phyloP scores from a whole-genome alignment of 495 filamentous ascomycete genomes.

The Hapsidospora chrysogenum region DNA sequence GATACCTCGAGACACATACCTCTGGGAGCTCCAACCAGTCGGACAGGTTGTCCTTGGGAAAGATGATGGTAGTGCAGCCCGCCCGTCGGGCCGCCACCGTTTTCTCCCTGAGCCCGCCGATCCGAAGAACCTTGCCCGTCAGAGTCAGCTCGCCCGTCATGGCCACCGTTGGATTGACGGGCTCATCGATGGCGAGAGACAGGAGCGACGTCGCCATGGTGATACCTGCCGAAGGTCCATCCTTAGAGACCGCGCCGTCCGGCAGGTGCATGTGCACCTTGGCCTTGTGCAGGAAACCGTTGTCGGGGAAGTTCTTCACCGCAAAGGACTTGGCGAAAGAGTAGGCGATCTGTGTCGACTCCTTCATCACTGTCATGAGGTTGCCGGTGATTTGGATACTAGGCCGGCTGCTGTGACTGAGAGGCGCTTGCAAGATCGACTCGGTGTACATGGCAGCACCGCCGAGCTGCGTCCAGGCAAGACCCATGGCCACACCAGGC shows the following conservation, averaged over 20 bases:
- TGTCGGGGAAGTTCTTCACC: conserved; percentile 68
- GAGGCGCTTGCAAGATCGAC: conserved; percentile 75
- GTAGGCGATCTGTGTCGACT: conserved; percentile 87
- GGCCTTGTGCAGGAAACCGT: conserved; percentile 92
- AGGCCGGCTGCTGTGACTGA: conserved; percentile 53
- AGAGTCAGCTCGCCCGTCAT: conserved; percentile 99
- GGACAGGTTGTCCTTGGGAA: conserved; percentile 83
- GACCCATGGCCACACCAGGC: conserved; percentile 95
- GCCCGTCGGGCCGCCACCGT: conserved; percentile 93
- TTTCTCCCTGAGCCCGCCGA: conserved; percentile 94
- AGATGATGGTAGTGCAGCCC: conserved; percentile 88
- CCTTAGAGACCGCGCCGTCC: conserved; percentile 92
- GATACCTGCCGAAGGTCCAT: conserved; percentile 88
- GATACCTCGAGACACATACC: conserved; percentile 35
- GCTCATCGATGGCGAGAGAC: conserved; percentile 60
- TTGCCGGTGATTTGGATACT: conserved; percentile 85
- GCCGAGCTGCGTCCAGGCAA: conserved; percentile 97
- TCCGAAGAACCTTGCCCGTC: conserved; percentile 91
- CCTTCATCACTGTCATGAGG: conserved; percentile 94
- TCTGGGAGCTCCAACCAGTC: conserved; percentile 98
- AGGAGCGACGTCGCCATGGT: conserved; percentile 93
- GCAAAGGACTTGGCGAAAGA: conserved; percentile 85
- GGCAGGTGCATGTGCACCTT: conserved; percentile 93
- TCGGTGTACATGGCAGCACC: conserved; percentile 95
- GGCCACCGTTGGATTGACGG: conserved; percentile 72